Evolutionary conservation across 345 rosid genomes (phyloP).

Genomic region (Reutealis trisperma): DNA sequence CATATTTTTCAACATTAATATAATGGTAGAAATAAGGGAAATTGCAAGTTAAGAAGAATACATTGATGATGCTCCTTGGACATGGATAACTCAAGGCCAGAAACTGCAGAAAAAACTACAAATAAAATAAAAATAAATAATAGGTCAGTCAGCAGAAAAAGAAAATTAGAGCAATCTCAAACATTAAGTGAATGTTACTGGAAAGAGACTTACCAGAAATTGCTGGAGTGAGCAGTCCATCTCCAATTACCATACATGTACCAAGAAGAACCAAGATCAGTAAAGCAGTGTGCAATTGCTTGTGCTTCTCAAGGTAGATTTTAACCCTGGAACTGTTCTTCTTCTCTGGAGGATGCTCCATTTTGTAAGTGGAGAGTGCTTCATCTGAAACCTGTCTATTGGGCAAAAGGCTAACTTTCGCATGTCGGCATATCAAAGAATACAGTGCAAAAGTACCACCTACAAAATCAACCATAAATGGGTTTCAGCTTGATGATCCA

Average conservation of each 20-base stretch:
- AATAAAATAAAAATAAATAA: slow-evolving; percentile 4
- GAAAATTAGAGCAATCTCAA: neutral
- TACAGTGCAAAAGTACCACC: slow-evolving; percentile 98
- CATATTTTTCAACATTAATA: neutral
- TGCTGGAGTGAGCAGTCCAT: slow-evolving; percentile 96
- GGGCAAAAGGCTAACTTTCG: slow-evolving; percentile 91
- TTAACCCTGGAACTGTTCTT: slow-evolving; percentile 63
- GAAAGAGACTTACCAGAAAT: slow-evolving; percentile 67
- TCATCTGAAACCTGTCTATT: slow-evolving; percentile 91
- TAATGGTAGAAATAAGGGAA: neutral
- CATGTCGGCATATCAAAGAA: slow-evolving; percentile 89
- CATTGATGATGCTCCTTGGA: slow-evolving; percentile 89
- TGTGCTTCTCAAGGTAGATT: slow-evolving; percentile 76
- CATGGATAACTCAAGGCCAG: slow-evolving; percentile 95
- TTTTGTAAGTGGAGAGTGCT: slow-evolving; percentile 92
- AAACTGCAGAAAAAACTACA: slow-evolving; percentile 93
- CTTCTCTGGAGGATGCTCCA: slow-evolving; percentile 73
- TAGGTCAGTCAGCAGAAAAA: neutral
- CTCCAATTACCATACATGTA: slow-evolving; percentile 99
- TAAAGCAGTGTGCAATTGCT: slow-evolving; percentile 82
- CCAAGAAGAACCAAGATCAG: slow-evolving; percentile 93
- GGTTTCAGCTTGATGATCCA: slow-evolving; percentile 1
- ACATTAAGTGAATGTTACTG: neutral
- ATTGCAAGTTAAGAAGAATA: slow-evolving; percentile 40
- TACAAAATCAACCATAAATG: slow-evolving; percentile 29